Conservation (phyloP, 257 asterid genomes). For the Primulina huaijiensis region DNA sequence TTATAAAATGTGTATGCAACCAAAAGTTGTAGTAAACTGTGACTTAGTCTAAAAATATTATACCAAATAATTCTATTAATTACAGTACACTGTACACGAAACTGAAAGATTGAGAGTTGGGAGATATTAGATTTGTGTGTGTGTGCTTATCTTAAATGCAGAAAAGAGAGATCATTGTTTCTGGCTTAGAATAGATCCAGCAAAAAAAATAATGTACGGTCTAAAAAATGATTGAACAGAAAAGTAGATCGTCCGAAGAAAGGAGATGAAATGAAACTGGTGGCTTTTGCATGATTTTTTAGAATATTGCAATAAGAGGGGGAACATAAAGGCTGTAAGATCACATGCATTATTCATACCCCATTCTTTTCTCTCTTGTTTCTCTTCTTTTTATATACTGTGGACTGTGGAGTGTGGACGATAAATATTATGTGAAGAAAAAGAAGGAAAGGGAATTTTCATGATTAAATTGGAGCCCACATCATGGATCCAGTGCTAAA, state of each 20-base stretch:
- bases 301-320: conserved; percentile 27
- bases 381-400: conserved; percentile 38
- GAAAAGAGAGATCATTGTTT: not conserved
- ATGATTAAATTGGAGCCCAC: conserved; percentile 26
- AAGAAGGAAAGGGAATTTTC: conserved; percentile 8
- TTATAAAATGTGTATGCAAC: not conserved
- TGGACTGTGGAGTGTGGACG: conserved; percentile 34
- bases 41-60: not conserved
- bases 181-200: not conserved
- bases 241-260: conserved; percentile 25
- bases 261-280: conserved; percentile 30
- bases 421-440: conserved; percentile 26
- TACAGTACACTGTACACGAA: not conserved
- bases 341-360: conserved; percentile 44
- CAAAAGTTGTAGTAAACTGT: not conserved
- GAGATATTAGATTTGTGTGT: too few species aligned
- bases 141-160: too few species aligned
- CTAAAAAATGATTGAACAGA: conserved; percentile 9
- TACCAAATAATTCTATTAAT: too few species aligned
- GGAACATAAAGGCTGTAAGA: conserved; percentile 57
- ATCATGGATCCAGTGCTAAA: not conserved
- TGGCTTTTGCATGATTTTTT: conserved; percentile 16
- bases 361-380: conserved; percentile 32
- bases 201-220: not conserved
- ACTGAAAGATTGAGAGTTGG: too few species aligned